These are phyloP conservation scores for Auricularia cornea DNA, from an alignment of 768 basidiomycete genomes.

Conservation along the genomic window DNA sequence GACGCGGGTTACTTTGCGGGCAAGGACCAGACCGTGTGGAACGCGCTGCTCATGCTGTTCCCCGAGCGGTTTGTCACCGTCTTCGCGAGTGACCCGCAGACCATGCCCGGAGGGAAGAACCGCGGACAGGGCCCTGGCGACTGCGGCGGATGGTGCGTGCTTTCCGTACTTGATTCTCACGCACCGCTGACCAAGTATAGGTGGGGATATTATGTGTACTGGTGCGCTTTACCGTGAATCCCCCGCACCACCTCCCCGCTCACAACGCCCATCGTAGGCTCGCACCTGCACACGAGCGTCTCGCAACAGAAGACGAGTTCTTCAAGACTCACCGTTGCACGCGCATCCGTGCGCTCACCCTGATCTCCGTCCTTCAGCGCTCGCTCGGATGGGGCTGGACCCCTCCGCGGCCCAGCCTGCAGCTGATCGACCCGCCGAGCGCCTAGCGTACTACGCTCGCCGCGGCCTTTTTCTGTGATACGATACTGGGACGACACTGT, in stretches of 20 bases:
- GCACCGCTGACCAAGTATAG: neutral
- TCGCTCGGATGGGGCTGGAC: no score
- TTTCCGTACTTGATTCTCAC: neutral
- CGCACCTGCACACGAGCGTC: neutral
- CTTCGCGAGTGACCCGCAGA: slow-evolving; percentile 23
- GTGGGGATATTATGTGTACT: neutral
- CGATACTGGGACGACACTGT: no score
- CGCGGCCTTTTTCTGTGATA: no score
- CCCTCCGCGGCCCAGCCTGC: no score
- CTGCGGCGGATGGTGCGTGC: neutral
- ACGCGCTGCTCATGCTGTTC: slow-evolving; percentile 36
- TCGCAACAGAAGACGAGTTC: neutral
- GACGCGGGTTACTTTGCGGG: slow-evolving; percentile 39
- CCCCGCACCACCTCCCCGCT: neutral
- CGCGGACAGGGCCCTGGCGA: neutral
- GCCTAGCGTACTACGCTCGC: no score
- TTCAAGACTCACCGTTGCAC: neutral
- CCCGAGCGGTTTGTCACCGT: slow-evolving; percentile 38
- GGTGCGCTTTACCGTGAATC: neutral
- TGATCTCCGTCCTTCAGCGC: no score
- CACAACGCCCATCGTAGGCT: neutral
- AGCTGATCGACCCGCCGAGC: no score
- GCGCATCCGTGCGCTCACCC: no score
- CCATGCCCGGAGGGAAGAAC: neutral
- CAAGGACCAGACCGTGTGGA: slow-evolving; percentile 50